Base-by-base conservation (phyloP, 2,329 filamentous ascomycete genomes). In the Arthrinium puccinioides region DNA sequence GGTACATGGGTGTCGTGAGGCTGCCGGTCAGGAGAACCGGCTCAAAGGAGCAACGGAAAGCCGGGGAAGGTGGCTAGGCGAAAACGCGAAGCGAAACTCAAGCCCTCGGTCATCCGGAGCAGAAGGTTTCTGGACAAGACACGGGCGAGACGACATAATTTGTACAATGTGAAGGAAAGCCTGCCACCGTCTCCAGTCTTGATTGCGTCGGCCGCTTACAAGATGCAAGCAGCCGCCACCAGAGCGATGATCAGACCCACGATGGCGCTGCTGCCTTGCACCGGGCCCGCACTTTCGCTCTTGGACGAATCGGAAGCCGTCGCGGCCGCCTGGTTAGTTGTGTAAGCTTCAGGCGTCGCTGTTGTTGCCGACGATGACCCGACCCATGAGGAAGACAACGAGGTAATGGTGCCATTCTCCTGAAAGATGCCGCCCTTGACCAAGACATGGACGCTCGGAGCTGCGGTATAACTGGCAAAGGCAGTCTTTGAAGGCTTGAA, bases 201-300 rank as follows among this genome's bases (percentile, higher is more conserved):
- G 21, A 18, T 31, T 8, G 11, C 9, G 18, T 29, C n/a, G 10
- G 15, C 11, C 26, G 23, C 19, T 46, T 47, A 59, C 14, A 59
- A 46, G 14, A 57, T 44, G 48, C 47, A 51, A 41, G 66, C 64
- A 19, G 72, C 67, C 18, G 71, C 74, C 21, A 76, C 60, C 30
- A 79, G 63, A 37, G 74, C 74, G 31, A 78, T 63, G 29, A 78
- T 59, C 16, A 79, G 62, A 31, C 74, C 72, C 7, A 64, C 72
- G 26, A 74, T 55, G 34, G 74, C 71, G 33, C 67, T 63, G 36
- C 66, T 67, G 34, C 69, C 67, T 45, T 74, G 65, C 31, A 65
- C 66, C 13, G 61, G 61, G 6, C 51, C 57, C 5, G 50, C 52
- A 15, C 64, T 68, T 45, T 73, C 69, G 43, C 61, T 72, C 47